Conservation (phyloP, 768 basidiomycete genomes). For the Amanita brunnescens region DNA sequence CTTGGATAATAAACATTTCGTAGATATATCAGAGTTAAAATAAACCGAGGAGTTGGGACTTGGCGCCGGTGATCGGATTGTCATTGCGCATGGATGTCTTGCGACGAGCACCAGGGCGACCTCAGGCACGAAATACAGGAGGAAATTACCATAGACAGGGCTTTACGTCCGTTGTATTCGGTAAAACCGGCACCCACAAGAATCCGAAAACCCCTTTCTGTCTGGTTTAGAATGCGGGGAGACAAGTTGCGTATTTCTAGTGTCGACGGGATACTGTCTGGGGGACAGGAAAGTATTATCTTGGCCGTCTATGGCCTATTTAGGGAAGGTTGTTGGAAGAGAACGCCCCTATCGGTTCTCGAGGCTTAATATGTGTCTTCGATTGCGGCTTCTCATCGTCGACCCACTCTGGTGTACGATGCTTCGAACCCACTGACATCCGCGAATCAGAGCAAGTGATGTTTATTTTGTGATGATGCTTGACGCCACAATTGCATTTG, state of each 20-base stretch:
- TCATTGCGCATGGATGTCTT: too few species aligned
- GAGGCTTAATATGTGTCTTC: constrained; percentile 1
- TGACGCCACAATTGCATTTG: background rate
- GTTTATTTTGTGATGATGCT: background rate
- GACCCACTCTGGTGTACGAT: background rate
- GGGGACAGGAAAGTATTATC: background rate
- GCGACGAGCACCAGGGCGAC: background rate
- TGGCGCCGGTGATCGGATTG: constrained; percentile 1
- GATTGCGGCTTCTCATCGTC: background rate
- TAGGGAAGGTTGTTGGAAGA: background rate
- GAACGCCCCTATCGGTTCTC: background rate
- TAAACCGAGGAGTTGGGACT: background rate
- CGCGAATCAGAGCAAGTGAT: background rate
- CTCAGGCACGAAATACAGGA: background rate
- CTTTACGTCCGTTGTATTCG: background rate
- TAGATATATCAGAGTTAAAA: background rate
- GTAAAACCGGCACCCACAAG: background rate
- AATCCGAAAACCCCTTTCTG: background rate
- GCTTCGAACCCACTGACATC: constrained; percentile 1
- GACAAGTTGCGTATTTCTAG: background rate
- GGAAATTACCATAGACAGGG: background rate
- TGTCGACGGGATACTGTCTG: background rate
- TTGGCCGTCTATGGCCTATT: background rate
- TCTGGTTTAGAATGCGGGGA: too few species aligned
- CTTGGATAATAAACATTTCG: background rate